Evolutionary conservation across 2,329 filamentous ascomycete genomes (phyloP).

Genomic region (Ceratocystis cubensis): DNA sequence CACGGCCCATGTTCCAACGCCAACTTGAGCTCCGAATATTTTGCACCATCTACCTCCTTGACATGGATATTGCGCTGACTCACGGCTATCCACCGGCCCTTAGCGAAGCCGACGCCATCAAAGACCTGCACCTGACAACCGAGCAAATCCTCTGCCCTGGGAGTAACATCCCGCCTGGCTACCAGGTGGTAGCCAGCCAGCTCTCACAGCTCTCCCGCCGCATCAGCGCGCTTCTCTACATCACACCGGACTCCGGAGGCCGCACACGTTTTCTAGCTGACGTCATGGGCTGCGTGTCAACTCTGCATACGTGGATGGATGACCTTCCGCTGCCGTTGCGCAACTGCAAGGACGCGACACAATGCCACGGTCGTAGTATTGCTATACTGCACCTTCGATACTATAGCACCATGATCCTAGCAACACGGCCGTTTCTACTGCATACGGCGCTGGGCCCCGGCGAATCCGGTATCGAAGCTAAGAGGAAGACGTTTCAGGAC

Average conservation of each 20-base stretch:
- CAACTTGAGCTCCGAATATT: constrained; percentile 25
- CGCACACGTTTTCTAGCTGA: constrained; percentile 21
- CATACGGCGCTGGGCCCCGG: constrained; percentile 22
- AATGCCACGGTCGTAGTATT: constrained; percentile 25
- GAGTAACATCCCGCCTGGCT: constrained; percentile 25
- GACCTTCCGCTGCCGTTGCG: constrained; percentile 24
- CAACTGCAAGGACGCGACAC: constrained; percentile 22
- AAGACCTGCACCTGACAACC: constrained; percentile 12
- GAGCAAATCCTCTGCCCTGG: constrained; percentile 25
- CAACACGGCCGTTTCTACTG: constrained; percentile 23
- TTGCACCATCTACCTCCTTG: constrained; percentile 25
- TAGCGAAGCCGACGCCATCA: constrained; percentile 21
- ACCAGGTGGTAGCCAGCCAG: constrained; percentile 24
- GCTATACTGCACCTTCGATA: constrained; percentile 24
- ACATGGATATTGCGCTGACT: constrained; percentile 25
- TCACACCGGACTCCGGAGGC: not conserved
- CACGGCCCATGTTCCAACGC: constrained; percentile 24
- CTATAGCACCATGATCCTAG: constrained; percentile 19
- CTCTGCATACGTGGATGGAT: constrained; percentile 23
- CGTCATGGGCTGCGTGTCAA: constrained; percentile 22
- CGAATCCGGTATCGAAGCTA: constrained; percentile 19
- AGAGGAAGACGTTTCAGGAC: constrained; percentile 23
- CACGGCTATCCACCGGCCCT: constrained; percentile 25
- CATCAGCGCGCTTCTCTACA: constrained; percentile 18
- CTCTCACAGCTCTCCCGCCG: constrained; percentile 24